Conservation (phyloP, 108 stramenopile genomes). For the Schizochytrium sp. region DNA sequence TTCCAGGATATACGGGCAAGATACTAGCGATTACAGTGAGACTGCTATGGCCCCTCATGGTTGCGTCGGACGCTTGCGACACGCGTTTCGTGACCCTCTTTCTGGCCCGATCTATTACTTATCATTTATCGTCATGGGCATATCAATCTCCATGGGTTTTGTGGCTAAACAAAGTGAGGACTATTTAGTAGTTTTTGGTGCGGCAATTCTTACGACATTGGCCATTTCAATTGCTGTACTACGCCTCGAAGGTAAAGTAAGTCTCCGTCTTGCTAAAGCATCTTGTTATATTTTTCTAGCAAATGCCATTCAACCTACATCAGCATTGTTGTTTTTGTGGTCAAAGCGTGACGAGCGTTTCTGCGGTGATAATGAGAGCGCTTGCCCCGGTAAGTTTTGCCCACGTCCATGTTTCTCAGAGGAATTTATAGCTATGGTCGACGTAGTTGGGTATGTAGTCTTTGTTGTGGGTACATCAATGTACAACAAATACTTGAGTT, state of each 20-base stretch:
- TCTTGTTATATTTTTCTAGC: constrained; percentile 47
- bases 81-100: neutral
- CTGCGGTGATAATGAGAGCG: neutral
- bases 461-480: constrained; percentile 48
- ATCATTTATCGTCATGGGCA: constrained; percentile 30
- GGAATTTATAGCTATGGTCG: neutral
- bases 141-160: constrained; percentile 39
- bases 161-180: neutral
- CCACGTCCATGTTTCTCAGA: constrained; percentile 34
- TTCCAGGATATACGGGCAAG: neutral
- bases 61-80: neutral
- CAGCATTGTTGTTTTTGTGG: constrained; percentile 46
- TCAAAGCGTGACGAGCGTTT: neutral
- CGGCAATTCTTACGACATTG: neutral
- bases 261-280: constrained; percentile 29
- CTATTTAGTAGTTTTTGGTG: neutral
- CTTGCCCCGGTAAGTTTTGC: neutral
- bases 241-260: neutral
- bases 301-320: neutral
- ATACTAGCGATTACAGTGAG: neutral
- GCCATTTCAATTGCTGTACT: constrained; percentile 1
- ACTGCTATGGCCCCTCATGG: neutral
- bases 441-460: neutral
- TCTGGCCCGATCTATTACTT: constrained; percentile 18
- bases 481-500: constrained; percentile 59